A percentile compares a stretch with the other conserved stretches of the same genome.
These are phyloP conservation scores for Zelopaecilomyces penicillatus DNA, from an alignment of 2,329 filamentous ascomycete species.

Conservation along the genomic window DNA sequence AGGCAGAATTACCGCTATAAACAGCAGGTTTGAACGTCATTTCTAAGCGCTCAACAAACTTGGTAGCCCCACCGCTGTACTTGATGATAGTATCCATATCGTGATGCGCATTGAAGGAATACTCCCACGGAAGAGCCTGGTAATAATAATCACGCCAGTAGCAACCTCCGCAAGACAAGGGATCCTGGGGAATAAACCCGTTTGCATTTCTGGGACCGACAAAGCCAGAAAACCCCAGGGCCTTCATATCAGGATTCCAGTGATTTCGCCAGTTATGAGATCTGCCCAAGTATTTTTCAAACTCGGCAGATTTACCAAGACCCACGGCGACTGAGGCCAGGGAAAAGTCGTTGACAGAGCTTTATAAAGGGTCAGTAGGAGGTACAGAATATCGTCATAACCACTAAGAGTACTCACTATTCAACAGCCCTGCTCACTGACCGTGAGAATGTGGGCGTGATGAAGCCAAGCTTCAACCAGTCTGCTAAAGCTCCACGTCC, in stretches of 20 bases:
- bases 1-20: conserved; percentile 31
- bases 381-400: not conserved
- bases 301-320: conserved; percentile 41
- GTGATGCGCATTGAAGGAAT: conserved; percentile 61
- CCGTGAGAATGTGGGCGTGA: conserved; percentile 52
- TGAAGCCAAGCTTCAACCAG: conserved; percentile 57
- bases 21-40: conserved; percentile 49
- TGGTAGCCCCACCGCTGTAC: conserved; percentile 44
- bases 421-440: conserved; percentile 59
- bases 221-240: conserved; percentile 56
- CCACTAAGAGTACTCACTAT: conserved; percentile 33
- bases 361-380: conserved; percentile 8
- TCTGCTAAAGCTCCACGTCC: conserved; percentile 61
- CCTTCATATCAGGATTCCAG: conserved; percentile 52
- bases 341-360: conserved; percentile 58
- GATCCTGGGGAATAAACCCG: conserved; percentile 45
- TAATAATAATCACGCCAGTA: conserved; percentile 57
- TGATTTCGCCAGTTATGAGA: conserved; percentile 65
- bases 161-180: conserved; percentile 52
- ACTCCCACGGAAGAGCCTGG: conserved; percentile 55
- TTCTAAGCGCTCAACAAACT: conserved; percentile 50
- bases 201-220: conserved; percentile 50
- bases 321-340: conserved; percentile 57
- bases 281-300: conserved; percentile 51
- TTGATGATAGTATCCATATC: conserved; percentile 49